Conservation (phyloP, 192 early-diverging fungal genomes). For the Cladochytrium replicatum region DNA sequence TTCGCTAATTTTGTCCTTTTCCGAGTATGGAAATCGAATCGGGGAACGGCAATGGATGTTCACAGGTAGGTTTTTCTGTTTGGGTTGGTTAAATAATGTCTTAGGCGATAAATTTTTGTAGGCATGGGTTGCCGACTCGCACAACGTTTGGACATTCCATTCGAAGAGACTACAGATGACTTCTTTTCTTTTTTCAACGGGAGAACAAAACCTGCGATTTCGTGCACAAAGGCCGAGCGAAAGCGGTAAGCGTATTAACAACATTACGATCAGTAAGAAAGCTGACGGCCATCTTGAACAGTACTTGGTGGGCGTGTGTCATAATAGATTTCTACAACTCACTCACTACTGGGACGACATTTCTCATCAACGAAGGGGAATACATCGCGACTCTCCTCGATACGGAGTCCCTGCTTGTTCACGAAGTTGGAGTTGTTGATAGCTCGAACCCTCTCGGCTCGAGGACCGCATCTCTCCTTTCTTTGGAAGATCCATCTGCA, state of each 20-base stretch:
- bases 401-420: neutral
- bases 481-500: neutral
- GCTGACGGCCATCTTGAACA: conserved; percentile 2
- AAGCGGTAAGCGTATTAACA: no score
- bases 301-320: conserved; percentile 19
- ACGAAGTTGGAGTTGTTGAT: neutral
- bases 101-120: no score
- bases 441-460: neutral
- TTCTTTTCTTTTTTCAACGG: conserved; percentile 19
- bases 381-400: conserved; percentile 12
- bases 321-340: conserved; percentile 8
- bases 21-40: neutral
- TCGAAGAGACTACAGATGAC: neutral
- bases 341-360: conserved; percentile 6
- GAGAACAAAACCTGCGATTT: conserved; percentile 1
- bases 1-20: conserved; percentile 1
- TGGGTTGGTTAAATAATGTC: conserved; percentile 4
- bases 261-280: no score
- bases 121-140: conserved; percentile 9
- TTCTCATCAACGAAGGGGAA: conserved; percentile 18
- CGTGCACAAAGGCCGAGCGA: conserved; percentile 7
- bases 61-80: conserved; percentile 2
- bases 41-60: conserved; percentile 1
- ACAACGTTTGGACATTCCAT: conserved; percentile 7
- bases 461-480: neutral